Conservation (phyloP, 116 monocot species). For the Papilionanthe hybrid region DNA sequence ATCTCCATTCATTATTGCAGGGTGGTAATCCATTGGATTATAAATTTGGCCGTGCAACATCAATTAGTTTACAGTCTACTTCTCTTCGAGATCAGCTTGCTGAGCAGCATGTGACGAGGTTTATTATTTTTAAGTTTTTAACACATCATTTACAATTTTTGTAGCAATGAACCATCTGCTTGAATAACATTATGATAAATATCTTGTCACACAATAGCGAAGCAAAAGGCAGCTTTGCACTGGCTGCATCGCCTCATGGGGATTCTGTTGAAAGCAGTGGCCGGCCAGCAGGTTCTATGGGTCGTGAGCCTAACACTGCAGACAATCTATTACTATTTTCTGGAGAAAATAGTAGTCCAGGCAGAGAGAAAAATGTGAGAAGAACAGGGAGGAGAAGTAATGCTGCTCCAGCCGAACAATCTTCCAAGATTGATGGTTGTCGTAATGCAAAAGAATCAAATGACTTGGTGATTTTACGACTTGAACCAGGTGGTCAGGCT, state of each 20-base stretch:
- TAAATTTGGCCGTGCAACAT: slow-evolving; percentile 54
- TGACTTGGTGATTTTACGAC: slow-evolving; percentile 53
- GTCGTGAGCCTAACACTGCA: slow-evolving; percentile 66
- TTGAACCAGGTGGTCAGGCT: slow-evolving; percentile 68
- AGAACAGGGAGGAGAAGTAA: slow-evolving; percentile 43
- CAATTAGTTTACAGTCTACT: slow-evolving; percentile 77
- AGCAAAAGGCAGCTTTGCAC: slow-evolving; percentile 80
- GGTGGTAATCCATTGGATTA: slow-evolving; percentile 98
- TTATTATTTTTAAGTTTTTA: not conserved
- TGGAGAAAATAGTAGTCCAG: slow-evolving; percentile 42
- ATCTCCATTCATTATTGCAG: slow-evolving; percentile 25
- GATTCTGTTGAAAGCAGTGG: slow-evolving; percentile 95
- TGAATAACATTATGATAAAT: not conserved
- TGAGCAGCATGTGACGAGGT: slow-evolving; percentile 64
- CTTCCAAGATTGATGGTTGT: slow-evolving; percentile 31
- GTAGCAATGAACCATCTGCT: not conserved
- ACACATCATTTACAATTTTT: not conserved
- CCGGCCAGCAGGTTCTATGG: slow-evolving; percentile 38
- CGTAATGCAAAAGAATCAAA: slow-evolving; percentile 53
- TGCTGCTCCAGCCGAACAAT: slow-evolving; percentile 31
- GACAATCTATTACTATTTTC: slow-evolving; percentile 78
- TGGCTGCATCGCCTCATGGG: slow-evolving; percentile 72
- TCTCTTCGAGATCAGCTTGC: slow-evolving; percentile 58
- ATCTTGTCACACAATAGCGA: slow-evolving; percentile 35
- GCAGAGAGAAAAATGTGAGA: slow-evolving; percentile 33